Conservation (phyloP, 2,329 filamentous ascomycete genomes). For the Epichloe sp. region DNA sequence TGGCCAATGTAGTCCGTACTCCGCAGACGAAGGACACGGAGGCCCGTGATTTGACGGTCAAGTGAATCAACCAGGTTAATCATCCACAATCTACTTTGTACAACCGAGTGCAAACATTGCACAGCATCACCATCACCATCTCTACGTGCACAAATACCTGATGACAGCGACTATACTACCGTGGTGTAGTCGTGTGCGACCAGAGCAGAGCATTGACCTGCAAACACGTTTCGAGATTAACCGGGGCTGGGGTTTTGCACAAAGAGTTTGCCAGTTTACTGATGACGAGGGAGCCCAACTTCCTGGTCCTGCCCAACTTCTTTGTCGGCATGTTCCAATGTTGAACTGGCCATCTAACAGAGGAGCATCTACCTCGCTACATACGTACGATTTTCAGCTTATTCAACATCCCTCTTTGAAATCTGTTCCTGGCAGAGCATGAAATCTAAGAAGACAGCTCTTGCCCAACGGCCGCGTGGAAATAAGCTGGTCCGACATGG, state of each 20-base stretch:
- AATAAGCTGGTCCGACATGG: conserved; percentile 54
- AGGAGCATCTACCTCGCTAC: background rate
- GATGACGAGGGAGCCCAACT: background rate
- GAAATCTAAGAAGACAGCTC: conserved; percentile 41
- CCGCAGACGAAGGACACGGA: background rate
- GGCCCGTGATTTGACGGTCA: background rate
- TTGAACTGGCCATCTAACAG: background rate
- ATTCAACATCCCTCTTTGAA: background rate
- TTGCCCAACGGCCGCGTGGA: conserved; percentile 49
- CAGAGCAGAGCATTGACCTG: background rate
- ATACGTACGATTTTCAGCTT: background rate
- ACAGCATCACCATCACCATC: background rate
- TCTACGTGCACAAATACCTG: background rate
- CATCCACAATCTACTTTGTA: too few species aligned
- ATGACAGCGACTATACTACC: background rate
- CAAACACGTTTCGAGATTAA: background rate
- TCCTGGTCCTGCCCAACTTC: background rate
- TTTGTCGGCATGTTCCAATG: background rate
- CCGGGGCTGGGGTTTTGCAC: background rate
- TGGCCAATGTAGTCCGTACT: background rate
- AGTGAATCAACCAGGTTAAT: too few species aligned
- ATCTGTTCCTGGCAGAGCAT: conserved; percentile 15
- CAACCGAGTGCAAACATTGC: background rate
- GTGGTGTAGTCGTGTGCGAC: background rate
- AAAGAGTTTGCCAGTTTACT: too few species aligned